Conservation (phyloP, 495 filamentous ascomycete species). For the Penicillium chermesinum region DNA sequence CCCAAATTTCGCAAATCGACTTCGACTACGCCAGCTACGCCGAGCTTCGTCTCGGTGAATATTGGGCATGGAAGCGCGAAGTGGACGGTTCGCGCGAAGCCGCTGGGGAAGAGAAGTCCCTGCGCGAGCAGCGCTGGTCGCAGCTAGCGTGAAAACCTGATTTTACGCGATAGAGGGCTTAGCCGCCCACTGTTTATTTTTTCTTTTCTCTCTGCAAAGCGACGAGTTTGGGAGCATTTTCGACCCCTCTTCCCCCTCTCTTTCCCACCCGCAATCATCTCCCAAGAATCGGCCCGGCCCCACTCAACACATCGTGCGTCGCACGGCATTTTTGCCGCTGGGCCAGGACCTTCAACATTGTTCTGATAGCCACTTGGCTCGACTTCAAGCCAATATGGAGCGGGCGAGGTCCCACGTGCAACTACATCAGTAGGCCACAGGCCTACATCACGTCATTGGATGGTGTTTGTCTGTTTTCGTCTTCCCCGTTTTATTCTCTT, state of each 20-base stretch:
- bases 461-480: slow-evolving; percentile 2
- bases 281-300: background rate
- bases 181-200: background rate
- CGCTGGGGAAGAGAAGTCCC: slow-evolving; percentile 54
- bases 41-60: slow-evolving; percentile 81
- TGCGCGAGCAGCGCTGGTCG: slow-evolving; percentile 83
- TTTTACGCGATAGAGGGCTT: background rate
- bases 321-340: slow-evolving; percentile 12
- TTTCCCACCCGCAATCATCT: slow-evolving; percentile 3
- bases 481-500: background rate
- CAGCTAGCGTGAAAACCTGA: slow-evolving; percentile 35
- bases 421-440: too few species aligned
- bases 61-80: slow-evolving; percentile 89
- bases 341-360: slow-evolving; percentile 5
- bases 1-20: slow-evolving; percentile 89
- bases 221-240: too few species aligned
- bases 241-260: background rate
- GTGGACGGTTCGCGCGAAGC: slow-evolving; percentile 53
- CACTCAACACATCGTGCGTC: slow-evolving; percentile 2
- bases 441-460: slow-evolving; percentile 5
- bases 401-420: slow-evolving; percentile 8
- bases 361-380: background rate
- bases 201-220: background rate
- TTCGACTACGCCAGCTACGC: slow-evolving; percentile 96
- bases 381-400: slow-evolving; percentile 2